phyloP scores from a whole-genome alignment of 768 basidiomycete genomes.

The Sarcodon aspratus region DNA sequence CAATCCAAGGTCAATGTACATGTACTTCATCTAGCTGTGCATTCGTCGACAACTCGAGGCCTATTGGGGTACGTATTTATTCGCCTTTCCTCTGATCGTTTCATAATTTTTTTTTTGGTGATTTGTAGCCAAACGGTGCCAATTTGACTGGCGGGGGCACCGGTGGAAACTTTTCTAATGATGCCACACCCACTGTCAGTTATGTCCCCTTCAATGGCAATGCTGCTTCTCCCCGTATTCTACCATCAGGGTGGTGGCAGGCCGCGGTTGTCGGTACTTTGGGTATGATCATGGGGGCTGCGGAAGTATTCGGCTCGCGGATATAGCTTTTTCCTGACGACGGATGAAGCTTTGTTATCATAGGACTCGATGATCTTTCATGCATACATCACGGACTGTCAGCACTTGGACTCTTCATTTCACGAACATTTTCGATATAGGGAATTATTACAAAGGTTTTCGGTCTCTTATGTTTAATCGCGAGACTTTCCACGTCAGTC shows the following conservation, averaged over 20 bases:
- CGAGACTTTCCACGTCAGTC: no score
- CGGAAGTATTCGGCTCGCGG: conserved; percentile 7
- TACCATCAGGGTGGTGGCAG: conserved; percentile 19
- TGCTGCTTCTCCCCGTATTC: conserved; percentile 3
- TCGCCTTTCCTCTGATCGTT: background rate
- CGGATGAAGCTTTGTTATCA: no score
- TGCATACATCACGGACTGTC: no score
- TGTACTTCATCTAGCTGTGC: conserved; percentile 46
- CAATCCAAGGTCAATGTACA: conserved; percentile 50
- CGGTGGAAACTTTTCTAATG: conserved; percentile 22
- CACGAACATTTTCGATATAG: no score
- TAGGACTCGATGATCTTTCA: no score
- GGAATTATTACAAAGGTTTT: no score
- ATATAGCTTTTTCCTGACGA: background rate
- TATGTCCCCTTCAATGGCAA: conserved; percentile 39
- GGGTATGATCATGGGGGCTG: conserved; percentile 25
- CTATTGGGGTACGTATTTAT: conserved; percentile 43
- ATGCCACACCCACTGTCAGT: conserved; percentile 16
- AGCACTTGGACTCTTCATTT: no score
- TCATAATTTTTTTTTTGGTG: no score
- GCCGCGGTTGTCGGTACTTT: conserved; percentile 24
- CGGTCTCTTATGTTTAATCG: no score
- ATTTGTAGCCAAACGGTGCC: conserved; percentile 47
- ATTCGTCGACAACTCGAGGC: conserved; percentile 51
- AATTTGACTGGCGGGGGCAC: conserved; percentile 56